Conservation (phyloP, 257 asterid genomes). For the Lavandula angustifolia region DNA sequence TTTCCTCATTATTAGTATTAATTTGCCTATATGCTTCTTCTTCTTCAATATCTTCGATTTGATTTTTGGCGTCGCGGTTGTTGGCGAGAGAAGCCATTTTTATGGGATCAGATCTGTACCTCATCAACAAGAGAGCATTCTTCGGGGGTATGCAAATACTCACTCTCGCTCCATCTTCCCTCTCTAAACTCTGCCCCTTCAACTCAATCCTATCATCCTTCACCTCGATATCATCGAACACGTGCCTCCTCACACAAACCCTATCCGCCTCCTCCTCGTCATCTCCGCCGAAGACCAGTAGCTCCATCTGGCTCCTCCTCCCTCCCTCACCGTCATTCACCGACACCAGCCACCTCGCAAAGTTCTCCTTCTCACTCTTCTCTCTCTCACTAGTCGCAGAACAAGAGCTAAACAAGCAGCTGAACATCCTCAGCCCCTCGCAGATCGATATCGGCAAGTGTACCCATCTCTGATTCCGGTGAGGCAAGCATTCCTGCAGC, state of each 20-base stretch:
- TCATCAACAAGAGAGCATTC: slow-evolving; percentile 87
- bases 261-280: slow-evolving; percentile 49
- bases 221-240: slow-evolving; percentile 79
- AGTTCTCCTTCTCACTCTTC: slow-evolving; percentile 41
- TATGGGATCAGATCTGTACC: slow-evolving; percentile 97
- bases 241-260: slow-evolving; percentile 65
- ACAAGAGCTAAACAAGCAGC: slow-evolving; percentile 76
- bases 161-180: slow-evolving; percentile 50
- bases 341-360: slow-evolving; percentile 78
- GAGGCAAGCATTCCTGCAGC: slow-evolving; percentile 55
- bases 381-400: slow-evolving; percentile 48
- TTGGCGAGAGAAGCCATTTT: slow-evolving; percentile 76
- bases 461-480: slow-evolving; percentile 86
- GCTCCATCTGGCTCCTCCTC: slow-evolving; percentile 73
- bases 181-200: slow-evolving; percentile 42
- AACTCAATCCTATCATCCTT: slow-evolving; percentile 57
- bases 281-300: slow-evolving; percentile 78
- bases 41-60: slow-evolving; percentile 29
- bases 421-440: slow-evolving; percentile 70
- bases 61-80: slow-evolving; percentile 34
- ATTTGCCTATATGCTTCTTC: no score
- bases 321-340: slow-evolving; percentile 72
- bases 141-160: slow-evolving; percentile 92
- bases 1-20: no score
- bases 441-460: slow-evolving; percentile 86